phyloP scores from a whole-genome alignment of 1,284 basidiomycete species.

The Ceratobasidium sp. region DNA sequence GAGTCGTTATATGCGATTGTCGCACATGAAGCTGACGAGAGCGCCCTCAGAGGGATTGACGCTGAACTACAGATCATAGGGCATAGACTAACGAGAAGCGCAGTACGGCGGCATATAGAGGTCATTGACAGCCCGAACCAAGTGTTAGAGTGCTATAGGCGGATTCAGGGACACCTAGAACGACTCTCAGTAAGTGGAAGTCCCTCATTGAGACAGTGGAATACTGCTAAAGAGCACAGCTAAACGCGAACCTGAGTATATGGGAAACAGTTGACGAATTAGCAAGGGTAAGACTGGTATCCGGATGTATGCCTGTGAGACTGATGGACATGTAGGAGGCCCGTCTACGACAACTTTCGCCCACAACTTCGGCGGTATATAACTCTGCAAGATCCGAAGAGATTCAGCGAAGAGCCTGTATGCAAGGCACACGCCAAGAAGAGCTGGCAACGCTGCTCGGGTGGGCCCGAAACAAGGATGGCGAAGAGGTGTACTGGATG shows the following conservation, averaged over 20 bases:
- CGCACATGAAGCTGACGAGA: too few species aligned
- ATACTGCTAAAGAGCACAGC: not conserved
- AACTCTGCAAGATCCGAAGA: not conserved
- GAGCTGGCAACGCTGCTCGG: not conserved
- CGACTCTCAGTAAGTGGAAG: not conserved
- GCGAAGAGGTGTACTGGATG: too few species aligned
- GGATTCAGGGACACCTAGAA: not conserved
- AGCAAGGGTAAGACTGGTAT: not conserved
- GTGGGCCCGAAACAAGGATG: not conserved
- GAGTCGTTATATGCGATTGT: too few species aligned
- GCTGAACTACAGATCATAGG: not conserved
- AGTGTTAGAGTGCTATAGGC: too few species aligned
- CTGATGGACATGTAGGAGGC: too few species aligned
- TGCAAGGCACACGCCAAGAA: not conserved
- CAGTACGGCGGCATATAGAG: not conserved
- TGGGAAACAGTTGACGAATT: not conserved
- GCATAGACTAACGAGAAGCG: too few species aligned
- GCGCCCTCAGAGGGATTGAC: too few species aligned
- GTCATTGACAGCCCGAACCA: not conserved
- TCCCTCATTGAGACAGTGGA: not conserved
- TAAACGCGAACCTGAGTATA: not conserved
- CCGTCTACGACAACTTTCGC: too few species aligned
- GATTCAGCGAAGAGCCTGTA: not conserved
- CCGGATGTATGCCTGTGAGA: not conserved
- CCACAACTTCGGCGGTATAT: not conserved